phyloP scores from a whole-genome alignment of 1,284 basidiomycete species.

The Irpex sp. region DNA sequence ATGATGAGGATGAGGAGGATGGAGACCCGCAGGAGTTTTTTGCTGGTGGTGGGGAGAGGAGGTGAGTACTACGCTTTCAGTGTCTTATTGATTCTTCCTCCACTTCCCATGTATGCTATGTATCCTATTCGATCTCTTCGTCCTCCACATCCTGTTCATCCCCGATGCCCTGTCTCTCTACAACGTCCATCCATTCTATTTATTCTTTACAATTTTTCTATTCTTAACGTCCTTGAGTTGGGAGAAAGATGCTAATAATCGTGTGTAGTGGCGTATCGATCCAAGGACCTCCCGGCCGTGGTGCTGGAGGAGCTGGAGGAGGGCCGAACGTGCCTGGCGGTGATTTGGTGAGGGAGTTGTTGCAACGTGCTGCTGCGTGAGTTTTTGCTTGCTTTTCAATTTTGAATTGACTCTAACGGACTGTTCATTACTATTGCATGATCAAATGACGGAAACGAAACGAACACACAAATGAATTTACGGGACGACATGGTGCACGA shows the following conservation, averaged over 20 bases:
- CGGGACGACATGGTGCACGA: too few relatives aligned
- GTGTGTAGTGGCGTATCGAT: slow-evolving; percentile 84
- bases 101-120: too few relatives aligned
- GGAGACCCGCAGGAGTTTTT: slow-evolving; percentile 62
- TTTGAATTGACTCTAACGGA: too few relatives aligned
- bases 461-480: not conserved
- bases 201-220: too few relatives aligned
- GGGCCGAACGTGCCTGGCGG: slow-evolving; percentile 45
- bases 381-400: slow-evolving; percentile 25
- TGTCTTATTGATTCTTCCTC: too few relatives aligned
- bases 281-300: slow-evolving; percentile 71
- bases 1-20: slow-evolving; percentile 46
- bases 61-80: slow-evolving; percentile 41
- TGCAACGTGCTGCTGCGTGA: slow-evolving; percentile 80
- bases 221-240: too few relatives aligned
- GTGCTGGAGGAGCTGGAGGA: slow-evolving; percentile 29
- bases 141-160: too few relatives aligned
- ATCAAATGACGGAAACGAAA: too few relatives aligned
- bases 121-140: too few relatives aligned
- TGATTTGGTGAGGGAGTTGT: slow-evolving; percentile 75
- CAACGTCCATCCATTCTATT: too few relatives aligned
- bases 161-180: too few relatives aligned
- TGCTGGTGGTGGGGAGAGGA: slow-evolving; percentile 86
- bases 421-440: not conserved
- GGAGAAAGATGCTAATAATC: too few relatives aligned